Conservation (phyloP, 768 basidiomycete species). For the Cystobasidium tubakii region DNA sequence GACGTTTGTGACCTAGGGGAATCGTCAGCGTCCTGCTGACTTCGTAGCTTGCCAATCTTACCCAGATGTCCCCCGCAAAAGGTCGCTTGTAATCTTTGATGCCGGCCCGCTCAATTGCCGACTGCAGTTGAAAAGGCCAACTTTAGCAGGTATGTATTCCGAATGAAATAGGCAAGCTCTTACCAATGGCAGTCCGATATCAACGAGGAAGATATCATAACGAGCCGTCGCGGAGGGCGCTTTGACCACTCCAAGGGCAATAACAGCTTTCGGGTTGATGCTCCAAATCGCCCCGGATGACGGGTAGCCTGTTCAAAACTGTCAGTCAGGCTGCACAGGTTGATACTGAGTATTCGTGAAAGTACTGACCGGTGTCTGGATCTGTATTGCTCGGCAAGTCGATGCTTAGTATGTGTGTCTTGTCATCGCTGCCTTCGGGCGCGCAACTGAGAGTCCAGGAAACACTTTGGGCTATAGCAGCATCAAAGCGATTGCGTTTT, state of each 20-base stretch:
- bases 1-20: constrained; percentile 3
- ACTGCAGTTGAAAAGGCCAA: not conserved
- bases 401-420: constrained; percentile 18
- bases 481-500: constrained; percentile 3
- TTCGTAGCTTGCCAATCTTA: not conserved
- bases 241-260: constrained; percentile 33
- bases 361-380: constrained; percentile 30
- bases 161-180: not conserved
- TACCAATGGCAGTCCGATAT: constrained; percentile 22
- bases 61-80: constrained; percentile 30
- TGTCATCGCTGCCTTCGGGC: not conserved
- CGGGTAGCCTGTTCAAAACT: not conserved
- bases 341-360: too few species aligned
- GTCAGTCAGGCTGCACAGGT: not conserved
- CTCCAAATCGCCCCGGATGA: constrained; percentile 17
- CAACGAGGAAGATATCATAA: constrained; percentile 14
- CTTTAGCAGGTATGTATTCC: not conserved
- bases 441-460: constrained; percentile 20
- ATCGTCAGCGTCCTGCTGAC: not conserved
- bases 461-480: constrained; percentile 21
- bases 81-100: constrained; percentile 18
- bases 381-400: constrained; percentile 37
- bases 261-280: constrained; percentile 13
- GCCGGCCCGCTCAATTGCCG: constrained; percentile 17
- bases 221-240: not conserved